A percentile compares a stretch with the other conserved stretches of the same genome.
phyloP scores from a whole-genome alignment of 1,284 basidiomycete species.

The Sanghuangporus baumii region DNA sequence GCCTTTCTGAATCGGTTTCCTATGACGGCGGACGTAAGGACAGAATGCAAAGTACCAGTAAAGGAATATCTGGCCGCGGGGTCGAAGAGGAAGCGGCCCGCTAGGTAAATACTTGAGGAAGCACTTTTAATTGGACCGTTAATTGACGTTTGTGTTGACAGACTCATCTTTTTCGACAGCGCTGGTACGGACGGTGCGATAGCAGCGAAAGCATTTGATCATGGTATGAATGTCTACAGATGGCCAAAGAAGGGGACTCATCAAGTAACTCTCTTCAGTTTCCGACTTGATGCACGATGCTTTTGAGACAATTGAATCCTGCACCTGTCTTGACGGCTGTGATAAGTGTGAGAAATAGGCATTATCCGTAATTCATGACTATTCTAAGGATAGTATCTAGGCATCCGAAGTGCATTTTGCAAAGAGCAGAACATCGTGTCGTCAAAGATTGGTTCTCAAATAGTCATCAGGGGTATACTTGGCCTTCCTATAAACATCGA shows the following conservation, averaged over 20 bases:
- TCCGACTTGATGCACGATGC: slow-evolving; percentile 63
- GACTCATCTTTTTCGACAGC: slow-evolving; percentile 81
- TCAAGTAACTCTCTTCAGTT: slow-evolving; percentile 32
- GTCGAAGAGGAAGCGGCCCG: slow-evolving; percentile 69
- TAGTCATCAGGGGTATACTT: slow-evolving; percentile 61
- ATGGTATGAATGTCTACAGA: slow-evolving; percentile 43
- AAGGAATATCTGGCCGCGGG: slow-evolving; percentile 68
- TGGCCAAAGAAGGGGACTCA: not conserved
- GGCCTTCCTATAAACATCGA: slow-evolving; percentile 47
- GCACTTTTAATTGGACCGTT: not conserved
- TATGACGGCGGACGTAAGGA: slow-evolving; percentile 67
- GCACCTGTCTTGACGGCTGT: slow-evolving; percentile 72
- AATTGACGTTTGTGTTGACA: slow-evolving; percentile 25
- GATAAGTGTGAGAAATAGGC: slow-evolving; percentile 47
- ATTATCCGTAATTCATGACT: not conserved
- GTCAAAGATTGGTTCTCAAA: slow-evolving; percentile 67
- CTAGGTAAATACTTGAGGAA: slow-evolving; percentile 40
- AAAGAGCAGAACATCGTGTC: slow-evolving; percentile 61
- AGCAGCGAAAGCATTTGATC: slow-evolving; percentile 79
- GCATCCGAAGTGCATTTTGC: slow-evolving; percentile 57
- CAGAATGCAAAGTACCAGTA: slow-evolving; percentile 80
- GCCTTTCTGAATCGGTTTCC: slow-evolving; percentile 78
- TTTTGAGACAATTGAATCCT: slow-evolving; percentile 56
- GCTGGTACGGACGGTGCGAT: slow-evolving; percentile 68
- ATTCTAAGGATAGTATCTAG: slow-evolving; percentile 30